Percentiles rank a stretch among this genome's conserved stretches.
phyloP scores from a whole-genome alignment of 139 green algal genomes.

The Tetraselmis chui region DNA sequence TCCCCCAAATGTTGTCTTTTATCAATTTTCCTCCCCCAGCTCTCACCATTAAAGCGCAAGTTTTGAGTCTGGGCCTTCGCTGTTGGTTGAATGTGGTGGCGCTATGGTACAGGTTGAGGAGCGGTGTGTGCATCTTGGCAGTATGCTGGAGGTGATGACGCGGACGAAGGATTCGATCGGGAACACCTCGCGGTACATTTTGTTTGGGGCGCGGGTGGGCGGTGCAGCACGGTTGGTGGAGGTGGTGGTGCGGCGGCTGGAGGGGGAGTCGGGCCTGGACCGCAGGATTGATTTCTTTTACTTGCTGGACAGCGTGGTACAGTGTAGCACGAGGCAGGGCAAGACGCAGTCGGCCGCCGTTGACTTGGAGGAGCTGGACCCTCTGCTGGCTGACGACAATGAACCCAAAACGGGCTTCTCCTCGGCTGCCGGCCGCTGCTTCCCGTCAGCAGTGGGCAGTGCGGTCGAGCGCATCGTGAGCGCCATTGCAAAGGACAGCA shows the following conservation, averaged over 20 bases:
- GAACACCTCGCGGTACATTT: neutral
- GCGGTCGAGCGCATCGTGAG: neutral
- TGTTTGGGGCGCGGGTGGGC: neutral
- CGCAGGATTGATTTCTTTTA: neutral
- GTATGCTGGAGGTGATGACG: neutral
- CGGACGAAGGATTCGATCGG: neutral
- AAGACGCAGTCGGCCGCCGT: no score
- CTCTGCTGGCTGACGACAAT: neutral
- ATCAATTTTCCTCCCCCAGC: no score
- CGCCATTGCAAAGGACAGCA: neutral
- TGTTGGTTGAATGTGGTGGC: no score
- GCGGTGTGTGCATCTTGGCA: neutral
- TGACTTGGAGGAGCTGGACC: neutral
- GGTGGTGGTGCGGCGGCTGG: neutral
- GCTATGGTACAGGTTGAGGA: neutral
- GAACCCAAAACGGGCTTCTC: neutral
- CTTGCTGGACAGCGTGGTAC: neutral
- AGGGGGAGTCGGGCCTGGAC: neutral
- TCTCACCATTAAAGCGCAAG: no score
- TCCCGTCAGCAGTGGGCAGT: neutral
- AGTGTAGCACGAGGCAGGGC: neutral
- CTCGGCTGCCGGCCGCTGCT: neutral
- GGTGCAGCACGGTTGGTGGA: neutral
- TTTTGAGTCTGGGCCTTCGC: no score
- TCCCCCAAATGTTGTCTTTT: no score